phyloP scores from a whole-genome alignment of 2,329 filamentous ascomycete genomes.

The Byssoonygena ceratinophila region DNA sequence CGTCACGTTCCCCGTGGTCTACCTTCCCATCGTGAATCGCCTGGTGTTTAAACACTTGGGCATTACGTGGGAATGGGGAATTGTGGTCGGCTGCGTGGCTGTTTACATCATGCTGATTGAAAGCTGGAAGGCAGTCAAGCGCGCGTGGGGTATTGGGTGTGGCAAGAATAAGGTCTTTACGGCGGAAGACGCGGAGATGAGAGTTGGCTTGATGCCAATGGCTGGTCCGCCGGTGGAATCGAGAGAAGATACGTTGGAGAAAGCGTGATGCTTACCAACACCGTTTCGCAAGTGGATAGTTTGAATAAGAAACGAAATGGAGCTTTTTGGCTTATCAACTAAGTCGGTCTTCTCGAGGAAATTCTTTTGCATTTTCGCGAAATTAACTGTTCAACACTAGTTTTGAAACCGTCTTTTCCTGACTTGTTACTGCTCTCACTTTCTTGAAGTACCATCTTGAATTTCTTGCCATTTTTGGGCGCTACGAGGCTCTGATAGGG shows the following conservation, averaged over 20 bases:
- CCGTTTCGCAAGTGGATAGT: neutral
- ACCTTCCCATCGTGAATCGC: constrained; percentile 56
- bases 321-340: constrained; percentile 14
- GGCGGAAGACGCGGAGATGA: constrained; percentile 27
- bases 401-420: neutral
- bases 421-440: neutral
- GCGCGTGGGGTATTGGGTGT: constrained; percentile 31
- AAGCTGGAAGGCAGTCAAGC: constrained; percentile 55
- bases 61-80: constrained; percentile 58
- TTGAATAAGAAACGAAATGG: too few species aligned
- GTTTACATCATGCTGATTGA: constrained; percentile 55
- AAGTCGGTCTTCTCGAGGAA: neutral
- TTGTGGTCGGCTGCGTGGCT: constrained; percentile 50
- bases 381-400: constrained; percentile 3
- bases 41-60: constrained; percentile 54
- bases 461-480: too few species aligned
- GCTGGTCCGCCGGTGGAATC: constrained; percentile 9
- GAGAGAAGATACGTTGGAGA: constrained; percentile 15
- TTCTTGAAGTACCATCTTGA: neutral
- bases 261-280: constrained; percentile 8
- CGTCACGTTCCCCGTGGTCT: constrained; percentile 49
- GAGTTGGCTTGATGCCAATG: constrained; percentile 22
- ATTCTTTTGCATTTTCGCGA: neutral
- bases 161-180: constrained; percentile 26
- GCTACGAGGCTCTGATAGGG: too few species aligned